Base-by-base conservation (phyloP, 768 basidiomycete species). In the Podaxis sp. region DNA sequence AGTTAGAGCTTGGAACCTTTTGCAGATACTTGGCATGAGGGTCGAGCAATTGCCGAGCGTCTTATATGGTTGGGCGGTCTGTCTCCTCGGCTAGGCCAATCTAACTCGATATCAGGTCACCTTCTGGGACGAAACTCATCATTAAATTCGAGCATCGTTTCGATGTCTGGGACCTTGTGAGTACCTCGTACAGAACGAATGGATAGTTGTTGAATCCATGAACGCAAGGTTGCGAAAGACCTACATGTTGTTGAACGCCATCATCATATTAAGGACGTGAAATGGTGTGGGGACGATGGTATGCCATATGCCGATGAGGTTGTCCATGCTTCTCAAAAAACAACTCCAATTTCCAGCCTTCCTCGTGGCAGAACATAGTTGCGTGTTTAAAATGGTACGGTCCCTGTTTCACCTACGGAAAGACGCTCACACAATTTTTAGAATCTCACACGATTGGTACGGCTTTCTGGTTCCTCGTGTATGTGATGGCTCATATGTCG, bases 71-170 rank as follows among this genome's bases (percentile, higher is more conserved):
- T 55, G n/a, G 12, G 33, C 2, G 4, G 8, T n/a, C 19, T 11
- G n/a, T 40, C n/a, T n/a, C 19, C 24, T 24, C 48, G 19, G 36
- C 19, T 39, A 22, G 0, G 15, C 26, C 6, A 30, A 22, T 11
- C 33, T 55, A 3, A 55, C 19, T 8, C n/a, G 33, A 19, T 4
- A 3, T 22, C 24, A 61, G 60, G 60, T 61, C 60, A 28, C 60
- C 60, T 12, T 61, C 60, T 19, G 60, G 60, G n/a, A 38, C 17
- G 15, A 54, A 46, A 17, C 28, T 61, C 8, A 61, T 61, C 22
- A n/a, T 61, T 40, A 61, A 61, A 17, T 61, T 61, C n/a, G 52
- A 61, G 7, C 53, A 54, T 48, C 60, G 52, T n/a, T 54, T 61
- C 8, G 60, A 61, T 44, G 52, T 61, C 13, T 61, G 60, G 60